These are phyloP conservation scores for Tulasnella sp. DNA, from an alignment of 768 basidiomycete species.

Conservation along the genomic window DNA sequence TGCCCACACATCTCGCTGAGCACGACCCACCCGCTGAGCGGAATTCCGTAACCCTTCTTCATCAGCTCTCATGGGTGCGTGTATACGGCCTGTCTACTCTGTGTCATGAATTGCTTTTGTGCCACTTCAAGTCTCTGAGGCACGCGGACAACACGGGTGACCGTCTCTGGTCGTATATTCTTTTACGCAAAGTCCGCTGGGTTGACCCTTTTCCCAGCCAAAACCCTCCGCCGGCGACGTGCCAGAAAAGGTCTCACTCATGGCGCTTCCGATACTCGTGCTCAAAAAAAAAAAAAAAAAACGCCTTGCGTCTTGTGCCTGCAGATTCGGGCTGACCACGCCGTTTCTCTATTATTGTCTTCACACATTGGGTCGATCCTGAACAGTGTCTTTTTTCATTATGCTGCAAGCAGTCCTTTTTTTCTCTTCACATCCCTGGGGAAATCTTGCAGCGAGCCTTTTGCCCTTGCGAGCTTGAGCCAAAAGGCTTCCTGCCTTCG, in stretches of 20 bases:
- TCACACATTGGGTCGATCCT: slow-evolving; percentile 5
- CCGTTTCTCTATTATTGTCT: neutral
- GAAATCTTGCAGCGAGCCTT: neutral
- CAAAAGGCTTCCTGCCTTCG: neutral
- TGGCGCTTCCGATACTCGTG: neutral
- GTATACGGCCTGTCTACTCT: neutral
- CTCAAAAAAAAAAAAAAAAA: neutral
- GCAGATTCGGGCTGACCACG: neutral
- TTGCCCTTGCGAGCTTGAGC: neutral
- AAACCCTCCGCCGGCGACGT: neutral
- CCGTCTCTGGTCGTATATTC: neutral
- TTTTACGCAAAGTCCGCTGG: neutral
- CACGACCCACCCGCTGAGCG: neutral
- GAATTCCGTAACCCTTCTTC: neutral
- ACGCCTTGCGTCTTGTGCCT: neutral
- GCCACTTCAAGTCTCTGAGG: neutral
- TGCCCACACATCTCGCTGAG: neutral
- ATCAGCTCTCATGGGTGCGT: neutral
- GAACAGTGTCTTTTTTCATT: neutral
- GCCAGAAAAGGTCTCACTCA: neutral
- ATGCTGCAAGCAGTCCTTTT: neutral
- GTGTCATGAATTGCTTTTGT: neutral
- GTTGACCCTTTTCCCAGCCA: neutral
- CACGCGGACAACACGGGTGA: neutral
- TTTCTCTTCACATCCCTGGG: neutral